Evolutionary conservation across 371 early-diverging fungal genomes (phyloP), one percentile per base, ranked within the genome.

Genomic region (Mucor circinelloides): DNA sequence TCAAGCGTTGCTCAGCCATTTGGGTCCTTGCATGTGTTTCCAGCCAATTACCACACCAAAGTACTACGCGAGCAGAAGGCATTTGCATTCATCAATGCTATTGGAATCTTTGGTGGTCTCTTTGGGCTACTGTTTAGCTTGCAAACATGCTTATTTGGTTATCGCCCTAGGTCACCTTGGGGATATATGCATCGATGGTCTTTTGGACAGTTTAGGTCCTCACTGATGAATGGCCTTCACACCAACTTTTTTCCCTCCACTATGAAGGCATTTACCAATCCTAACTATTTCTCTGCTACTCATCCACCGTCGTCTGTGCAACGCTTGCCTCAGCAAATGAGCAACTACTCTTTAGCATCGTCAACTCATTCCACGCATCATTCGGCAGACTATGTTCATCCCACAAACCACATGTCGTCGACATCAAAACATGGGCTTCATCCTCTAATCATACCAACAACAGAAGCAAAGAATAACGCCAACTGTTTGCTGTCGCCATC

Each of bases 161-260:
- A 70, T 46, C 56, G 71, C 8, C 71, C 71, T 12, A 54, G 71
- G n/a, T 70, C 71, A 4, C 71, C 71, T 1, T 70, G 71, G 71
- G 71, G 71, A 12, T 67, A 67, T 25, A 62, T 70, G 58, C 71
- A 70, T 58, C 67, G 71, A 40, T 70, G 71, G 71, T 70, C 71
- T 13, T 67, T 70, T 70, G 71, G 71, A 19, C 63, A 71, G 12
- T 68, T 71, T 25, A 31, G 68, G 34, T 62, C 52, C 10, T 71
- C 71, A 2, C 46, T 71, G 1, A 23, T 71, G 60, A 40, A 36
- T 8, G 71, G 71, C 1, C 59, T 71, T 10, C 68, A 68, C n/a
- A 28, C 40, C 1, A 60, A 56, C n/a, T 70, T 70, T 44, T 70
- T 60, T 28, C 66, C 70, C 12, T 27, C 55, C 30, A 55, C 55